Evolutionary conservation across 192 early-diverging fungal species (phyloP).

Genomic region (Mortierella claussenii): DNA sequence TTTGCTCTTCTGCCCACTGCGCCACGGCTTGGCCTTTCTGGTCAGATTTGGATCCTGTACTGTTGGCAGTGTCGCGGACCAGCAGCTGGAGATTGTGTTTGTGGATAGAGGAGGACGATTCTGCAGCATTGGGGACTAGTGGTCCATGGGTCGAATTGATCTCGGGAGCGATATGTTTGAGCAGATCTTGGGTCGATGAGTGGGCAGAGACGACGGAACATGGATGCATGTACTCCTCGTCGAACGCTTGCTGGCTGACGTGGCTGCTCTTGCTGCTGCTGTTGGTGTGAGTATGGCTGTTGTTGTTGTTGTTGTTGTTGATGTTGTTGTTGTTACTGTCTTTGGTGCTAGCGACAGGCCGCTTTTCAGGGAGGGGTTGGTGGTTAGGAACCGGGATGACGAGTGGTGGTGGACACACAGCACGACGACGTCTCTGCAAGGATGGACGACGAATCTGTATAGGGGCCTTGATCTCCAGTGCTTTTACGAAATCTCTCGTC

Average conservation of each 20-base stretch:
- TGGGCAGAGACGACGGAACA: constrained; percentile 20
- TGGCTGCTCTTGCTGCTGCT: no score
- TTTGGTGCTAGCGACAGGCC: background rate
- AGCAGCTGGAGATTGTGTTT: background rate
- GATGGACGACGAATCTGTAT: background rate
- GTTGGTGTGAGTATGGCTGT: no score
- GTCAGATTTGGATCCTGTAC: no score
- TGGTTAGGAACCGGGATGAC: background rate
- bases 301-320: no score
- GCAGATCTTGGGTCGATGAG: constrained; percentile 16
- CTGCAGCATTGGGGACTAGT: background rate
- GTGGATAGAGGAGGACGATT: background rate
- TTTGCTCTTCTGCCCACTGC: constrained; percentile 35
- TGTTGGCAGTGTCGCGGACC: background rate
- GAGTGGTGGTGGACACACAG: background rate
- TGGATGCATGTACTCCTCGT: constrained; percentile 27
- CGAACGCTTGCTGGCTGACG: no score
- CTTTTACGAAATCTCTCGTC: no score
- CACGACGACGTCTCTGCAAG: background rate
- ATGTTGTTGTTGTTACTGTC: background rate
- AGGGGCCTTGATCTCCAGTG: no score
- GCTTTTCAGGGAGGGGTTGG: background rate
- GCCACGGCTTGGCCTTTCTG: background rate
- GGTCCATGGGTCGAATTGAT: background rate
- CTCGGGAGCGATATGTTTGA: constrained; percentile 1